phyloP scores from a whole-genome alignment of 495 filamentous ascomycete species.

The Filosporella fistucella region DNA sequence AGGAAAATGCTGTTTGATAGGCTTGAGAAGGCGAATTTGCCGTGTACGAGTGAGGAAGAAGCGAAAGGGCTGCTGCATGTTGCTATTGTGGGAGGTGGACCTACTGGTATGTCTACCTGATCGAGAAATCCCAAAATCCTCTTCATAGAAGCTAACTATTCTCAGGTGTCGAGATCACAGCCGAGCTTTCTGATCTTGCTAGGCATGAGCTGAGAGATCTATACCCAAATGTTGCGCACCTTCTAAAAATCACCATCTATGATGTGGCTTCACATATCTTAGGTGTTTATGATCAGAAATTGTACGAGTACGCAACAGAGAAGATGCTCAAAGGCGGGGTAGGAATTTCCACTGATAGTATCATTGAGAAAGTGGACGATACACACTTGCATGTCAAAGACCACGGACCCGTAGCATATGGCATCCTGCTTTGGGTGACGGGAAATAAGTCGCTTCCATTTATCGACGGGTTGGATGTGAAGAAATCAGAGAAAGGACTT shows the following conservation, averaged over 20 bases:
- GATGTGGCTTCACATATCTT: constrained; percentile 28
- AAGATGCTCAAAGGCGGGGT: constrained; percentile 22
- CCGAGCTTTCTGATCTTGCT: constrained; percentile 74
- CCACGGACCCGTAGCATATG: constrained; percentile 21
- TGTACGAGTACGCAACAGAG: constrained; percentile 27
- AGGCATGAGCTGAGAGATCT: constrained; percentile 5
- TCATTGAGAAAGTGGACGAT: constrained; percentile 25
- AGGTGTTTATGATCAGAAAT: constrained; percentile 24
- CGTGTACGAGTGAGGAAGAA: constrained; percentile 45
- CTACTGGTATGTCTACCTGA: constrained; percentile 58
- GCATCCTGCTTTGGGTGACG: constrained; percentile 31
- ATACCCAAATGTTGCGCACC: constrained; percentile 25
- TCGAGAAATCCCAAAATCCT: background rate
- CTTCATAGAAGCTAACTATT: background rate
- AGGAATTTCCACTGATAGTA: constrained; percentile 20
- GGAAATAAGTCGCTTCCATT: constrained; percentile 25
- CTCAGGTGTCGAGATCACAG: constrained; percentile 67
- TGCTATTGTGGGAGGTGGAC: constrained; percentile 80
- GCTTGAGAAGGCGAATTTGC: constrained; percentile 13
- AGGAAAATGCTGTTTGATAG: constrained; percentile 17
- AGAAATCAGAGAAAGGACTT: constrained; percentile 23
- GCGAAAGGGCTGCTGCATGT: constrained; percentile 68
- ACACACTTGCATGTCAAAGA: constrained; percentile 25
- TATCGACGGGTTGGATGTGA: constrained; percentile 21
- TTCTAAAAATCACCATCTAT: constrained; percentile 25